Base-by-base conservation (phyloP, 495 filamentous ascomycete genomes). In the Pseudotulostoma volvatum region DNA sequence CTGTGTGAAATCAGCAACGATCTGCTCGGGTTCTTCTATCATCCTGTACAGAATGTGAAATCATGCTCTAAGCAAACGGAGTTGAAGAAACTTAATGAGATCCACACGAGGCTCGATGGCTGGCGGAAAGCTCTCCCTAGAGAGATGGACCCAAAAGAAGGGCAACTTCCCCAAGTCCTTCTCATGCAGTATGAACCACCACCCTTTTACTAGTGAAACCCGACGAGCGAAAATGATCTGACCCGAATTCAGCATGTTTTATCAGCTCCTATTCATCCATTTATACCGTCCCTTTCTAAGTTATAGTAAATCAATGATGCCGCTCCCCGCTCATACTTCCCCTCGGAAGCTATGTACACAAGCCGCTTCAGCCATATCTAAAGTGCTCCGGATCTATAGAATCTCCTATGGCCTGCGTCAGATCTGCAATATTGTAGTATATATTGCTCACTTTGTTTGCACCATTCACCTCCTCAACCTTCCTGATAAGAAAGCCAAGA, bases 271-370 rank as follows among this genome's bases (percentile, higher is more conserved):
- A 28, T 90, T 88, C 51, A 95, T 97, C 43, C 92, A 97, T 47
- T 76, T 96, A 7, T 97, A 93, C 63, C 83, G 90, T 3, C 88
- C 90, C 0, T 97, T 97, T 55, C 70, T 97, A 25, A 92, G 87
- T 55, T 95, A 94, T 53, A 80, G 74, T 8, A 80, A 76, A 38
- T 56, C 71, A 14, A 78, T 71, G 4, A 90, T 87, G 3, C 84
- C 90, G 0, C 70, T 95, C 0, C 86, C 92, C 4, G 54, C 77
- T 5, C 80, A 93, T 55, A 83, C 94, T 18, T 94, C 87, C 7
- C 88, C 92, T 9, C 75, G 92, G 23, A 84, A 84, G 49, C 71
- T 90, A 32, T 93, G 90, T 61, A 86, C 83, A 2, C 80, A 85
- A 48, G 86, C 90, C 9, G 87, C 90, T 1, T 74, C 75, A 3